Evolutionary conservation across 1,284 basidiomycete species (phyloP).

Genomic region (Mycosarcoma mackinlayi): DNA sequence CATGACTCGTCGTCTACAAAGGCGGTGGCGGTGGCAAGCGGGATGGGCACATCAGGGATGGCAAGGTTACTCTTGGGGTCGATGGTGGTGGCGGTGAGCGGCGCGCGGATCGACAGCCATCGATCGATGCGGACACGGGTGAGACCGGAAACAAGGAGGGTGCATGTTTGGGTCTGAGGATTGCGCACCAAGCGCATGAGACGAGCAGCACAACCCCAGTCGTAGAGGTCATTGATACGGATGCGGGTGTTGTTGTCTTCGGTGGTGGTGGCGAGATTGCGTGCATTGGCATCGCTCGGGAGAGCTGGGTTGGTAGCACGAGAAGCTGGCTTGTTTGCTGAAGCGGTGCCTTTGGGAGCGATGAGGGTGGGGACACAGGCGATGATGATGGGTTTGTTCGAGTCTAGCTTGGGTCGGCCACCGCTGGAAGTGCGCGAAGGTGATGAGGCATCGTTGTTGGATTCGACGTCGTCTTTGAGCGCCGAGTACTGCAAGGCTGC

Average conservation of each 20-base stretch:
- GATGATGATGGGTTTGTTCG: conserved; percentile 56
- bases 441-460: conserved; percentile 29
- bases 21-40: conserved; percentile 55
- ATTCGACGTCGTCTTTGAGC: conserved; percentile 29
- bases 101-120: conserved; percentile 60
- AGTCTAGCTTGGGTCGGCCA: conserved; percentile 35
- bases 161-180: conserved; percentile 62
- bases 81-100: conserved; percentile 57
- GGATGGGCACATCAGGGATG: conserved; percentile 60
- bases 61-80: conserved; percentile 56
- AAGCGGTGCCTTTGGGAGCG: conserved; percentile 48
- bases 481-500: conserved; percentile 60
- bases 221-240: conserved; percentile 54
- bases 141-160: conserved; percentile 62
- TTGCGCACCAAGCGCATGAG: conserved; percentile 64
- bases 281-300: conserved; percentile 24
- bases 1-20: conserved; percentile 54
- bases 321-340: conserved; percentile 37
- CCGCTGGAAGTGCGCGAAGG: conserved; percentile 23
- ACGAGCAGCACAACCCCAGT: conserved; percentile 64
- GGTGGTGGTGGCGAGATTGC: conserved; percentile 29
- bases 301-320: conserved; percentile 45
- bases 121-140: conserved; percentile 60
- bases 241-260: conserved; percentile 47
- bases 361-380: conserved; percentile 59